Evolutionary conservation across 139 green algal species (phyloP).

Genomic region (Nannochloris sp.): DNA sequence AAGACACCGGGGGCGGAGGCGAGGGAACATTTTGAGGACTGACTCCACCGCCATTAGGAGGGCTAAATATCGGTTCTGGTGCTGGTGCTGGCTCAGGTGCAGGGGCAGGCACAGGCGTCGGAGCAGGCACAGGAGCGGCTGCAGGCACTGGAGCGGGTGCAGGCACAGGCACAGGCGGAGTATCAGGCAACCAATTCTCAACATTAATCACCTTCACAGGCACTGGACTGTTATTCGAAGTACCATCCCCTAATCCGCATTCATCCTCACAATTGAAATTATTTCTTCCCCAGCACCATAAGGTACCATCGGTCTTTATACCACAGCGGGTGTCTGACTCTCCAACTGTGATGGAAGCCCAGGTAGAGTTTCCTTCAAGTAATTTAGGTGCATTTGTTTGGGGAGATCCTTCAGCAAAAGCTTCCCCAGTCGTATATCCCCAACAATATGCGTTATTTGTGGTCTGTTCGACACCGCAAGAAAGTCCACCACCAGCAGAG

Average conservation of each 20-base stretch:
- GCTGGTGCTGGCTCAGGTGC: not conserved
- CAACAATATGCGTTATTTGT: not conserved
- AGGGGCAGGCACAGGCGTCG: not conserved
- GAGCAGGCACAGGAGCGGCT: not conserved
- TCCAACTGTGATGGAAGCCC: not conserved
- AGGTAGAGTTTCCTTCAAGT: not conserved
- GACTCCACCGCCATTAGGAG: not conserved
- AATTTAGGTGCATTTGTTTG: not conserved
- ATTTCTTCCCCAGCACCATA: constrained; percentile 4
- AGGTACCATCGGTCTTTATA: not conserved
- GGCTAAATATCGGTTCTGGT: not conserved
- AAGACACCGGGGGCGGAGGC: not conserved
- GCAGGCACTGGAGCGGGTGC: not conserved
- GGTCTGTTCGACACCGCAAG: not conserved
- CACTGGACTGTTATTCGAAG: not conserved
- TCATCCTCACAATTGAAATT: constrained; percentile 2
- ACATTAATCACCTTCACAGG: not conserved
- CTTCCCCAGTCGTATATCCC: constrained; percentile 10
- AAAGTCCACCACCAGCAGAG: not conserved
- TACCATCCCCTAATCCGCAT: constrained; percentile 3
- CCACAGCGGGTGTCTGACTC: not conserved
- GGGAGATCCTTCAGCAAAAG: not conserved
- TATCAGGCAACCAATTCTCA: not conserved
- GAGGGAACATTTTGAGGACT: not conserved
- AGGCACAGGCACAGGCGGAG: not conserved